Evolutionary conservation across 2,329 filamentous ascomycete genomes (phyloP), one percentile per base, ranked within the genome.

Genomic region (Cordyceps cateniannulata): DNA sequence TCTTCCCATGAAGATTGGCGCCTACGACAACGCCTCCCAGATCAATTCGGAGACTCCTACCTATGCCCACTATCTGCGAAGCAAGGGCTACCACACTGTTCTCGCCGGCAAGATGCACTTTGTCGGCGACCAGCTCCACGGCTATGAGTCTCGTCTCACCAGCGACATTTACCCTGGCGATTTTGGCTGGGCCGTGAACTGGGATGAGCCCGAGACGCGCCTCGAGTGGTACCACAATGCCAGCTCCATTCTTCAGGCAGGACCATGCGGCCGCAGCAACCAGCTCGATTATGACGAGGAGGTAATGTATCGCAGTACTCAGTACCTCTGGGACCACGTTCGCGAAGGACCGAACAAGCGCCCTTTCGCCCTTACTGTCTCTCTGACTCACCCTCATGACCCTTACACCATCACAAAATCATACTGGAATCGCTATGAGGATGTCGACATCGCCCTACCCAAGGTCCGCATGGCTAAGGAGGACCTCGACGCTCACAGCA

Each of bases 81-180:
- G 85, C 47, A 86, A 88, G 68, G 91, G 91, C 58, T 97, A 97
- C 70, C 90, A 96, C 75, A 96, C 93, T 14, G 90, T 89, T 6
- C 80, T 97, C 67, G 91, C 93, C 5, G 93, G 93, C 64, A 97
- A 97, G 82, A 97, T 97, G 93, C 93, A 97, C 76, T 97, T 97
- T 72, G 89, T 96, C 59, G 93, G 93, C 38, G 93, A 97, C 72
- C 93, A 97, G 76, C 81, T 97, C 62, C 93, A 97, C 72, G 93
- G 93, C 32, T 97, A 96, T 69, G 93, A 97, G 78, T 89, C 91
- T 69, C 86, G 93, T 61, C 81, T 97, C 69, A 97, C 93, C n/a
- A 90, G 88, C 66, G 93, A 97, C 73, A 96, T 97, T 71, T 97
- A 97, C 74, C 93, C 93, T 1, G 93, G 89, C 62, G 93, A 97